A percentile compares a stretch with the other conserved stretches of the same genome.
phyloP scores from a whole-genome alignment of 257 asterid genomes.

The Nicotiana tabacum region DNA sequence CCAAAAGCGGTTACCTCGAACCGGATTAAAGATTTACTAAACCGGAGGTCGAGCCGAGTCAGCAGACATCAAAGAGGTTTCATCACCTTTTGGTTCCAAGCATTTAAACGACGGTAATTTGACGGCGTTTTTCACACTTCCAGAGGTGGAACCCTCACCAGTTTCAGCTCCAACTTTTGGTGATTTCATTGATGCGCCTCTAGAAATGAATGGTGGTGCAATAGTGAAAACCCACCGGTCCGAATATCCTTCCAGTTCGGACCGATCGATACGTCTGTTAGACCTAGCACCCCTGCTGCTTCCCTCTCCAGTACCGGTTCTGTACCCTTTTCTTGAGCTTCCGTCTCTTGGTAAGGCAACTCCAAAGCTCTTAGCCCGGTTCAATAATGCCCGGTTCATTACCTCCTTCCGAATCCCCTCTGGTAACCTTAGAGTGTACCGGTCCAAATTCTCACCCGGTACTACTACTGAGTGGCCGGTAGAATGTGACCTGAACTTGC shows the following conservation, averaged over 20 bases:
- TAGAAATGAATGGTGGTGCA: constrained; percentile 31
- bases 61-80: constrained; percentile 26
- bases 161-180: constrained; percentile 42
- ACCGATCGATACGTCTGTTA: constrained; percentile 27
- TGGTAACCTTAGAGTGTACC: constrained; percentile 70
- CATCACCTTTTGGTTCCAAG: constrained; percentile 63
- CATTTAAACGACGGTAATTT: constrained; percentile 65
- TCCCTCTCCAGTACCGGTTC: constrained; percentile 48
- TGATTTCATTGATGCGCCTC: constrained; percentile 50
- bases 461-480: constrained; percentile 82
- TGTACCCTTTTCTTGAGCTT: constrained; percentile 41
- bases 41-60: constrained; percentile 39
- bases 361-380: constrained; percentile 45
- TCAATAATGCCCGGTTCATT: constrained; percentile 55
- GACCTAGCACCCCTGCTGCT: constrained; percentile 42
- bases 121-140: constrained; percentile 23
- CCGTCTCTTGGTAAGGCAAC: constrained; percentile 30
- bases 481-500: constrained; percentile 75
- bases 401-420: constrained; percentile 59
- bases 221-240: constrained; percentile 54
- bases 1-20: background rate
- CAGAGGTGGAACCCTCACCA: constrained; percentile 38
- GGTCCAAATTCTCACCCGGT: constrained; percentile 62
- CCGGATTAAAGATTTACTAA: background rate
- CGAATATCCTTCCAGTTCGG: constrained; percentile 40